Evolutionary conservation across 2,329 filamentous ascomycete genomes (phyloP).

Genomic region (Fusarium annulatum): DNA sequence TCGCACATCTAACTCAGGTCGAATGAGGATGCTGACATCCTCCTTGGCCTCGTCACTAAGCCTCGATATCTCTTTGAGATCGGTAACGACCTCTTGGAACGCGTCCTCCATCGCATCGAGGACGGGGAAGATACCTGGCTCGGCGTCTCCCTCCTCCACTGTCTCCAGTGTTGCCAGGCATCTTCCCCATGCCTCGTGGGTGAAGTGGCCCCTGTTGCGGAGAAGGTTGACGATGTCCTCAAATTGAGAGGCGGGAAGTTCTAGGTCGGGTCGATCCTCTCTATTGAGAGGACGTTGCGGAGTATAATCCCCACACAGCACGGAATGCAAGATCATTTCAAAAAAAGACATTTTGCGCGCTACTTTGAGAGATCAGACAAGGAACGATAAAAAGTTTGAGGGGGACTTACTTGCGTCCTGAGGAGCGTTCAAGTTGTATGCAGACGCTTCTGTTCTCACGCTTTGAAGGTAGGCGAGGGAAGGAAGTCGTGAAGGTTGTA

Average conservation of each 20-base stretch:
- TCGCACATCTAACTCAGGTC: neutral
- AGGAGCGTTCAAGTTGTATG: rapidly evolving
- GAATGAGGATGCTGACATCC: neutral
- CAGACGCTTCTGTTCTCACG: no score
- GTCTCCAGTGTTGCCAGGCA: neutral
- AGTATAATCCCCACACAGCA: no score
- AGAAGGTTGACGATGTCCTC: rapidly evolving
- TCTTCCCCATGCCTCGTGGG: neutral
- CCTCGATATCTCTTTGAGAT: neutral
- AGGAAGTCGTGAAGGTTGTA: neutral
- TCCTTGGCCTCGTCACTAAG: rapidly evolving
- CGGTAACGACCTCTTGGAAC: neutral
- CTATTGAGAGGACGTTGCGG: neutral
- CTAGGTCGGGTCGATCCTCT: rapidly evolving
- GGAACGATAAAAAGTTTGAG: neutral
- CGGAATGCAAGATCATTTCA: no score
- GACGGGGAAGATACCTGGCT: neutral
- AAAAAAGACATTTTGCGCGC: neutral
- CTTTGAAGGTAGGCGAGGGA: no score
- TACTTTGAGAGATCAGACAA: neutral
- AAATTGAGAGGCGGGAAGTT: rapidly evolving
- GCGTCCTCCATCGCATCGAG: neutral
- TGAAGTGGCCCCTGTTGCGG: neutral
- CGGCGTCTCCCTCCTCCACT: rapidly evolving
- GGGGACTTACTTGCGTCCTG: neutral